Evolutionary conservation across 257 asterid genomes (phyloP).

Genomic region (Lantana camara): DNA sequence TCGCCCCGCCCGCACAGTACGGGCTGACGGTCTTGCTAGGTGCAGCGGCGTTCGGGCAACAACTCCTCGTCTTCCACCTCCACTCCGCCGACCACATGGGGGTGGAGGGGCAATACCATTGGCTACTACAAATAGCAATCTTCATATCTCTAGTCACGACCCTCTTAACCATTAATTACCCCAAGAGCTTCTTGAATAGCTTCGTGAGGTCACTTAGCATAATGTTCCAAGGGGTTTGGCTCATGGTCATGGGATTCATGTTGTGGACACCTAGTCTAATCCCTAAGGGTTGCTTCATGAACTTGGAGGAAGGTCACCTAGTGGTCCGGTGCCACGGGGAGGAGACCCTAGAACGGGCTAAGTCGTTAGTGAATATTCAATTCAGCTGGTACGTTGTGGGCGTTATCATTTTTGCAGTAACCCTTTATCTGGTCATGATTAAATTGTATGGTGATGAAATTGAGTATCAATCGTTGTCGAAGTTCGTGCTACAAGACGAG

Average conservation of each 20-base stretch:
- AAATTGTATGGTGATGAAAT: slow-evolving; percentile 36
- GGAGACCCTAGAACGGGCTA: slow-evolving; percentile 71
- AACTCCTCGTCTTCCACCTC: slow-evolving; percentile 80
- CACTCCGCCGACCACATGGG: slow-evolving; percentile 96
- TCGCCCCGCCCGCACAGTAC: slow-evolving; percentile 47
- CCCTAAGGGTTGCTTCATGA: slow-evolving; percentile 69
- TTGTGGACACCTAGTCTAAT: slow-evolving; percentile 74
- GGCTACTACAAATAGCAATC: slow-evolving; percentile 51
- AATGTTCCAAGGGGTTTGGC: slow-evolving; percentile 85
- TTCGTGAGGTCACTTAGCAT: slow-evolving; percentile 70
- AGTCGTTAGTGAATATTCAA: slow-evolving; percentile 73
- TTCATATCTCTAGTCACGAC: slow-evolving; percentile 60
- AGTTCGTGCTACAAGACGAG: slow-evolving; percentile 38
- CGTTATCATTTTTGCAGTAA: slow-evolving; percentile 31
- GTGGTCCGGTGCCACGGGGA: slow-evolving; percentile 72
- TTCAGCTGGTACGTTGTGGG: slow-evolving; percentile 78
- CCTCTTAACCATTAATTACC: slow-evolving; percentile 50
- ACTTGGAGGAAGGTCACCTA: slow-evolving; percentile 65
- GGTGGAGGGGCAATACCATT: slow-evolving; percentile 87
- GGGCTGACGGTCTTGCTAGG: slow-evolving; percentile 59
- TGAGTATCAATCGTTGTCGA: slow-evolving; percentile 48
- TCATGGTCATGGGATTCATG: slow-evolving; percentile 84
- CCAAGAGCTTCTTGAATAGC: slow-evolving; percentile 67
- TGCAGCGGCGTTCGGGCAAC: slow-evolving; percentile 66
- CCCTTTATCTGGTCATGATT: slow-evolving; percentile 44